Conservation (phyloP, 371 early-diverging fungal genomes). For the Homolaphlyctis polyrhiza region DNA sequence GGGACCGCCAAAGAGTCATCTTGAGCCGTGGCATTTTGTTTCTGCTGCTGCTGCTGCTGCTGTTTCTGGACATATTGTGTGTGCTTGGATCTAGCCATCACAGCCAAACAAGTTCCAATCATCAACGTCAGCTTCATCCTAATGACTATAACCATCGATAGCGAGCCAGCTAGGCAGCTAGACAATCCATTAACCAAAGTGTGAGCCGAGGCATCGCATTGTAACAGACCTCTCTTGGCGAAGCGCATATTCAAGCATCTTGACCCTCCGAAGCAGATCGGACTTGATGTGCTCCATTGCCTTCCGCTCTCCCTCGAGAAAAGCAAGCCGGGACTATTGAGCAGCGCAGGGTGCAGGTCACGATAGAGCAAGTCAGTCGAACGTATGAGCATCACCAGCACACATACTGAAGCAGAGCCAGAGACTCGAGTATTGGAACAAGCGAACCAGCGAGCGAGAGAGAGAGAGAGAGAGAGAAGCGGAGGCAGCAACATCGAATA, state of each 20-base stretch:
- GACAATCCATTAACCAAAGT: too few relatives aligned
- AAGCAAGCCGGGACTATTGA: constrained; percentile 57
- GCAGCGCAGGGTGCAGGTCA: too few relatives aligned
- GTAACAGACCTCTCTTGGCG: constrained; percentile 33
- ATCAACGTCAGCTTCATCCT: background rate
- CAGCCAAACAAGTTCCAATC: background rate
- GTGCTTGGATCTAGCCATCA: background rate
- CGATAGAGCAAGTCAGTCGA: background rate
- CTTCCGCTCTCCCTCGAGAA: constrained; percentile 78
- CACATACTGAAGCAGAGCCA: background rate
- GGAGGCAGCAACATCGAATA: too few relatives aligned
- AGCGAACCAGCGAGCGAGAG: background rate
- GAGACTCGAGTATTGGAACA: background rate
- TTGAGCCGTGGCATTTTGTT: too few relatives aligned
- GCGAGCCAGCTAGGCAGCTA: too few relatives aligned
- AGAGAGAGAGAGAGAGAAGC: background rate
- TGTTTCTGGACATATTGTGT: background rate
- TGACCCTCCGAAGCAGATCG: constrained; percentile 75
- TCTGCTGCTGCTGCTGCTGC: too few relatives aligned
- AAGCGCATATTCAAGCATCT: constrained; percentile 86
- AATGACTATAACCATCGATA: background rate
- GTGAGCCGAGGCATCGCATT: background rate
- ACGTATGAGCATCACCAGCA: background rate
- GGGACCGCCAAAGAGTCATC: too few relatives aligned
- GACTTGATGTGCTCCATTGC: constrained; percentile 69